phyloP scores from a whole-genome alignment of 352 stramenopile species.

The Phytophthora fragariaefolia region DNA sequence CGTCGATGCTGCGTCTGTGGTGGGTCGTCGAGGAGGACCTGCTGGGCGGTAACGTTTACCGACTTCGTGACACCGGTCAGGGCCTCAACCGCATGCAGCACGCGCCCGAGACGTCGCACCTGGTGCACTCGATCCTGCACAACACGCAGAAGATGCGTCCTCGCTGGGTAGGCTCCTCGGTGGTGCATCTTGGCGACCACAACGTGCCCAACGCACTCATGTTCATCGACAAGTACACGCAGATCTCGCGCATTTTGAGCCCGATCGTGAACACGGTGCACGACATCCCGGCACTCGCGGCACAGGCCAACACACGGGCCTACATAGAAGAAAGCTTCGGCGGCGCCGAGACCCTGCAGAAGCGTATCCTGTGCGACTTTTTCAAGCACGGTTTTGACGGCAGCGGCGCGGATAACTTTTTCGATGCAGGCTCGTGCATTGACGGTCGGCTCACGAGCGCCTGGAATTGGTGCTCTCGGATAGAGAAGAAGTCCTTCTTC shows the following conservation, averaged over 20 bases:
- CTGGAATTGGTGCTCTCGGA: slow-evolving; percentile 94
- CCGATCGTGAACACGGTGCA: slow-evolving; percentile 68
- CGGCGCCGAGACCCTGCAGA: slow-evolving; percentile 67
- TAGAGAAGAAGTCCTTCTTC: slow-evolving; percentile 93
- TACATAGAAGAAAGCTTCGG: slow-evolving; percentile 87
- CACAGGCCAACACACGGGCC: slow-evolving; percentile 47
- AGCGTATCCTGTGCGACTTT: slow-evolving; percentile 90
- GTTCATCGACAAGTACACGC: slow-evolving; percentile 97
- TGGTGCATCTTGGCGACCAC: slow-evolving; percentile 94
- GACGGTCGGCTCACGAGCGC: slow-evolving; percentile 91
- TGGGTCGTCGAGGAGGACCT: slow-evolving; percentile 72
- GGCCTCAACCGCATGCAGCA: slow-evolving; percentile 75
- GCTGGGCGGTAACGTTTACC: slow-evolving; percentile 58
- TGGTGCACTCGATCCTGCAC: slow-evolving; percentile 61
- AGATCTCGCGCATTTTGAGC: slow-evolving; percentile 79
- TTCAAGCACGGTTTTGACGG: slow-evolving; percentile 95
- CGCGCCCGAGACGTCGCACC: slow-evolving; percentile 59
- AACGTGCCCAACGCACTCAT: slow-evolving; percentile 96
- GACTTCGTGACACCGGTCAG: slow-evolving; percentile 68
- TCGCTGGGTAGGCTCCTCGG: slow-evolving; percentile 87
- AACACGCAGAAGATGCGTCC: slow-evolving; percentile 50
- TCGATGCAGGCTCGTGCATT: slow-evolving; percentile 88
- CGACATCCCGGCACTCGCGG: slow-evolving; percentile 51
- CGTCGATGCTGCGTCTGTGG: slow-evolving; percentile 66
- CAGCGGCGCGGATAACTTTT: slow-evolving; percentile 90